phyloP scores from a whole-genome alignment of 257 asterid species.

The Nicotiana obtusifolia region DNA sequence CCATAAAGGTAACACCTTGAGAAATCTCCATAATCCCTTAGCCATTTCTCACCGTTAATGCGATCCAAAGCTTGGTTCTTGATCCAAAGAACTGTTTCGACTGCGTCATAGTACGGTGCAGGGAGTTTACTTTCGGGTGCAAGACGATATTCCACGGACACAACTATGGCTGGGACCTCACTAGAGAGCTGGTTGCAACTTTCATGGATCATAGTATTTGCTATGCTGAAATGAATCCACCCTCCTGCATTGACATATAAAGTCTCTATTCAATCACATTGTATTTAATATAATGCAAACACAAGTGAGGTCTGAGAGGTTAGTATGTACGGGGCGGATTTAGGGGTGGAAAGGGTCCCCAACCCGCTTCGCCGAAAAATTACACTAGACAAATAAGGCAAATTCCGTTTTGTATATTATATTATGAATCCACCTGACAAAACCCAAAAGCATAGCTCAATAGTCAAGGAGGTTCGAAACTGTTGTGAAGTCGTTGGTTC shows the following conservation, averaged over 20 bases:
- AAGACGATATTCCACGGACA: slow-evolving; percentile 62
- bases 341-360: no score
- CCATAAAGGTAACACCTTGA: slow-evolving; percentile 74
- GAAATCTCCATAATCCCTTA: slow-evolving; percentile 52
- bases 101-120: slow-evolving; percentile 71
- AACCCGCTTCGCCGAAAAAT: no score
- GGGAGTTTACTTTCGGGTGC: slow-evolving; percentile 92
- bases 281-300: no score
- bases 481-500: no score
- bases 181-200: slow-evolving; percentile 34
- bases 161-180: slow-evolving; percentile 54
- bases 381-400: no score
- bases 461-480: no score
- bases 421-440: no score
- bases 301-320: no score
- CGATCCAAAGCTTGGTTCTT: slow-evolving; percentile 31
- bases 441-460: no score
- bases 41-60: slow-evolving; percentile 57
- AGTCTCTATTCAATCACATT: no score
- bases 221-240: slow-evolving; percentile 46
- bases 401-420: no score
- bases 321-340: no score
- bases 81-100: slow-evolving; percentile 64
- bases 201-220: slow-evolving; percentile 45
- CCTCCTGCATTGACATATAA: slow-evolving; percentile 16